Evolutionary conservation across 2,329 filamentous ascomycete genomes (phyloP).

Genomic region (Pseudogymnoascus sp.): DNA sequence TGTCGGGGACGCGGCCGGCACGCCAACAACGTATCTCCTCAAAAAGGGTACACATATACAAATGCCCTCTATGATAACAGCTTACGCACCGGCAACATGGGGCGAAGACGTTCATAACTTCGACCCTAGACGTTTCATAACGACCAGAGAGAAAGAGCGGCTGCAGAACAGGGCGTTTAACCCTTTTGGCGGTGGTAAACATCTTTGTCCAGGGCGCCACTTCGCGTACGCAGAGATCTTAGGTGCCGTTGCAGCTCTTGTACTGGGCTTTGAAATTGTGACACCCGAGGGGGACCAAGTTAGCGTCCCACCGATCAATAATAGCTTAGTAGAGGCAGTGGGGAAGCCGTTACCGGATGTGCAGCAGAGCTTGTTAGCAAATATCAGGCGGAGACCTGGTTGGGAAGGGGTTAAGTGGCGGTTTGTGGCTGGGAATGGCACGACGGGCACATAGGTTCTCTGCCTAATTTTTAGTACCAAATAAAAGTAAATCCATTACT

Average conservation of each 20-base stretch:
- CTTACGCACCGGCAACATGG: slow-evolving; percentile 37
- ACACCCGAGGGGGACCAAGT: slow-evolving; percentile 10
- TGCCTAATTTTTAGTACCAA: background rate
- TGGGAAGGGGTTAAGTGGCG: slow-evolving; percentile 22
- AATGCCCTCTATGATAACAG: slow-evolving; percentile 38
- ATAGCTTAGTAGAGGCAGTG: slow-evolving; percentile 17
- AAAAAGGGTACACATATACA: slow-evolving; percentile 37
- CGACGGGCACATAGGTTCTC: background rate
- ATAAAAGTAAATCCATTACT: background rate
- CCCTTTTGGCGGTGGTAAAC: slow-evolving; percentile 35
- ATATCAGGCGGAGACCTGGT: slow-evolving; percentile 19
- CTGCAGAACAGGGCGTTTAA: slow-evolving; percentile 28
- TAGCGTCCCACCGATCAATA: slow-evolving; percentile 12
- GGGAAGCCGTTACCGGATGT: slow-evolving; percentile 20
- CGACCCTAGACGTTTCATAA: slow-evolving; percentile 36
- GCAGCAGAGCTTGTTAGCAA: slow-evolving; percentile 1
- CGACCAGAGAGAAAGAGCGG: slow-evolving; percentile 15
- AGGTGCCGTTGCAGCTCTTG: slow-evolving; percentile 27
- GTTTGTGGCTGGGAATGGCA: slow-evolving; percentile 11
- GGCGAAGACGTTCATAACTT: slow-evolving; percentile 36
- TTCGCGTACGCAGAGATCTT: slow-evolving; percentile 35
- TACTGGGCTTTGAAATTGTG: slow-evolving; percentile 28
- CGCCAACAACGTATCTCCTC: slow-evolving; percentile 33
- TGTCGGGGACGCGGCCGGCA: slow-evolving; percentile 11
- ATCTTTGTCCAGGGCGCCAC: slow-evolving; percentile 34